Evolutionary conservation across 371 early-diverging fungal species (phyloP).

Genomic region (Mortierella sp.): DNA sequence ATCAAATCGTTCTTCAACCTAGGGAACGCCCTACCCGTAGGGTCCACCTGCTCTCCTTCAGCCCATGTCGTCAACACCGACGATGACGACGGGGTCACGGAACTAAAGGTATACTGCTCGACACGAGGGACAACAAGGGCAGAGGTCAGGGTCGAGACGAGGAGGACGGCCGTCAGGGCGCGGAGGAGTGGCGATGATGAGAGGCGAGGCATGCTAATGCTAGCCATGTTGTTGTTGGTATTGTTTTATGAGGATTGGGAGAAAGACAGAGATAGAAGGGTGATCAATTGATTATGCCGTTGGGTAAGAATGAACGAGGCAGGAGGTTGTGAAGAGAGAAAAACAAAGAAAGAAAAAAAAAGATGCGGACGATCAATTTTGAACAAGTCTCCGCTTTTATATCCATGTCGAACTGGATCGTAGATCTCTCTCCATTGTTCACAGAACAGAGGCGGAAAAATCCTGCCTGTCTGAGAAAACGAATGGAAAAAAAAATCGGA

Average conservation of each 20-base stretch:
- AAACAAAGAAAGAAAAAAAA: background rate
- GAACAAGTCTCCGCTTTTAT: background rate
- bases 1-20: slow-evolving; percentile 89
- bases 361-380: background rate
- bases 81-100: background rate
- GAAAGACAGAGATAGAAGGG: background rate
- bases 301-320: background rate
- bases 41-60: background rate
- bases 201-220: background rate
- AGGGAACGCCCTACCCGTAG: slow-evolving; percentile 69
- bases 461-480: background rate
- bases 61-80: background rate
- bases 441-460: background rate
- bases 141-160: background rate
- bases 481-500: background rate
- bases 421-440: too few species aligned
- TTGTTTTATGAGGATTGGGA: background rate
- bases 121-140: background rate
- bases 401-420: background rate
- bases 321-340: background rate
- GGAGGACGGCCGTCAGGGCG: background rate
- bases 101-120: background rate
- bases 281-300: background rate
- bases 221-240: background rate
- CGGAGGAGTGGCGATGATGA: background rate